These are phyloP conservation scores for Stereocaulon alpinum DNA, from an alignment of 495 filamentous ascomycete species.

Conservation along the genomic window DNA sequence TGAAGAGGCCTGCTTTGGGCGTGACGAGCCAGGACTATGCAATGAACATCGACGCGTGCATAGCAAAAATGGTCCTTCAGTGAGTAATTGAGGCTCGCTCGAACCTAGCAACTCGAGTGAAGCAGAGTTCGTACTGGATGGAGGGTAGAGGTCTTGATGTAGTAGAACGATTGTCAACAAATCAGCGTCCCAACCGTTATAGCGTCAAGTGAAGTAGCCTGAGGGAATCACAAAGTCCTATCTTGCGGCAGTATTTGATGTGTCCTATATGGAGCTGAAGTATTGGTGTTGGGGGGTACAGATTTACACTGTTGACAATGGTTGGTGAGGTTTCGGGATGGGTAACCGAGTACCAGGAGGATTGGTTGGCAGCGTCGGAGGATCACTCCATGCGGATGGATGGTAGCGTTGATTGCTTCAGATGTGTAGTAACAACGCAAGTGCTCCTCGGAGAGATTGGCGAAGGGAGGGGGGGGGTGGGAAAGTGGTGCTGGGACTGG, in stretches of 20 bases:
- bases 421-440: not conserved
- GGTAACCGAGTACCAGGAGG: not conserved
- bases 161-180: not conserved
- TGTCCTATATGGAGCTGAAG: too few species aligned
- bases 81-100: not conserved
- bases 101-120: not conserved
- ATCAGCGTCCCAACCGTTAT: not conserved
- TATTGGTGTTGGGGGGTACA: not conserved
- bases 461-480: not conserved
- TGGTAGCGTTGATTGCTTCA: not conserved
- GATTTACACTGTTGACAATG: slow-evolving; percentile 2
- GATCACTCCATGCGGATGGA: not conserved
- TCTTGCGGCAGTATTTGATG: not conserved
- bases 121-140: not conserved
- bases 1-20: slow-evolving; percentile 1
- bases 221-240: not conserved
- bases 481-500: not conserved
- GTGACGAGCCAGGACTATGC: not conserved
- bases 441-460: not conserved
- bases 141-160: not conserved
- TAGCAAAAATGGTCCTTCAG: not conserved
- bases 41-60: not conserved
- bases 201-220: not conserved
- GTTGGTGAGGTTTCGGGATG: slow-evolving; percentile 7
- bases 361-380: not conserved